Percentiles rank a stretch among this genome's conserved stretches.
phyloP scores from a whole-genome alignment of 805 yeast genomes.

The Starmerella davenportii region DNA sequence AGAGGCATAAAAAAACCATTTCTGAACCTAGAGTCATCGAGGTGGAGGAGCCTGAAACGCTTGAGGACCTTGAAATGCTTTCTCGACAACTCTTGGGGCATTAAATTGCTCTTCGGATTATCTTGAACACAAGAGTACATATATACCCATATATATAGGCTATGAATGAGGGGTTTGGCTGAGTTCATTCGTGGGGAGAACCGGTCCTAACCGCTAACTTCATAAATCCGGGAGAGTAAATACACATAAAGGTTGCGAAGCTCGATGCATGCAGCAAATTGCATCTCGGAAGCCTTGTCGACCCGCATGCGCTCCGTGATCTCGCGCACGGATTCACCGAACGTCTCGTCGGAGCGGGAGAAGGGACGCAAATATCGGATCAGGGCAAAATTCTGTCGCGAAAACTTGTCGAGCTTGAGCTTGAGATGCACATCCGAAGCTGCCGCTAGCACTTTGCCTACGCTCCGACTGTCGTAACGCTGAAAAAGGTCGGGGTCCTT shows the following conservation, averaged over 20 bases:
- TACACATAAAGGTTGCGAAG: not conserved
- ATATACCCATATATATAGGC: too few relatives aligned
- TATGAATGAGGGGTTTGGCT: too few relatives aligned
- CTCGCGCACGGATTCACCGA: not conserved
- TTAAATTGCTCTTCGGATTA: too few relatives aligned
- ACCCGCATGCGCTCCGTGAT: not conserved
- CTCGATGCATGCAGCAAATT: not conserved
- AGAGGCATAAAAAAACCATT: conserved; percentile 12
- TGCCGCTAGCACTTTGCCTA: not conserved
- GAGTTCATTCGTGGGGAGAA: too few relatives aligned
- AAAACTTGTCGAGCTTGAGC: not conserved
- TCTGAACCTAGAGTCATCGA: conserved; percentile 35
- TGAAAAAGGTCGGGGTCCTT: too few relatives aligned
- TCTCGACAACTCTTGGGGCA: conserved; percentile 18
- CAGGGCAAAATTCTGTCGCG: not conserved
- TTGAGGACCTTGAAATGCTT: conserved; percentile 78
- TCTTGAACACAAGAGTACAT: too few relatives aligned
- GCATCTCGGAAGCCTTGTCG: not conserved
- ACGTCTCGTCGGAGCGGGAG: not conserved
- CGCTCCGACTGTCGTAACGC: too few relatives aligned
- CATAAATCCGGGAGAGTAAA: not conserved
- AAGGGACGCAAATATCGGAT: not conserved
- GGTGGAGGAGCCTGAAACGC: conserved; percentile 70
- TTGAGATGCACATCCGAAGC: not conserved
- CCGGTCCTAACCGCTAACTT: too few relatives aligned